Conservation (phyloP, 352 stramenopile genomes). For the Phytopythium chamaehyphon region DNA sequence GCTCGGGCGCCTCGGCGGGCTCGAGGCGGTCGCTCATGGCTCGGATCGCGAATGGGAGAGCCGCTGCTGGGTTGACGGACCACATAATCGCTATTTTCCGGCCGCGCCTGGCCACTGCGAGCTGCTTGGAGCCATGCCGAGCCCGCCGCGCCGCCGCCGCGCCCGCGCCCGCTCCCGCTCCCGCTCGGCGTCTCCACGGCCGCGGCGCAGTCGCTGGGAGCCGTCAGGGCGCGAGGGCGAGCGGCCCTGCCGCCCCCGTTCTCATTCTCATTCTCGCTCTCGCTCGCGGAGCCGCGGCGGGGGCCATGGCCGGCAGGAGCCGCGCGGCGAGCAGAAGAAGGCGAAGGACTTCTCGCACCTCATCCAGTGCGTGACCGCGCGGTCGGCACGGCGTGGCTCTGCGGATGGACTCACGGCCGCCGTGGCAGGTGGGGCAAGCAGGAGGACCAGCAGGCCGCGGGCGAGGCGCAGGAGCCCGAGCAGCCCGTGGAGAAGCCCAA, state of each 20-base stretch:
- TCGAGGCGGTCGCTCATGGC: no score
- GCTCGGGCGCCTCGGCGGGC: conserved; percentile 6
- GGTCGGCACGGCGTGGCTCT: not conserved
- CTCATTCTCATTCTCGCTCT: conserved; percentile 2
- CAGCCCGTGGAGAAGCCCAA: conserved; percentile 91
- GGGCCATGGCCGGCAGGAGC: conserved; percentile 13
- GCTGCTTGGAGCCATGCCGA: conserved; percentile 2
- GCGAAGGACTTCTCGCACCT: conserved; percentile 47
- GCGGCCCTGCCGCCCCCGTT: conserved; percentile 2
- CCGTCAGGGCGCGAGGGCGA: not conserved
- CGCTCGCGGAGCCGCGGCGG: conserved; percentile 19
- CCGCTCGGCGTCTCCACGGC: not conserved
- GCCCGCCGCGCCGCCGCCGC: conserved; percentile 1
- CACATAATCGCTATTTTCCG: no score
- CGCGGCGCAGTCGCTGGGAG: conserved; percentile 12
- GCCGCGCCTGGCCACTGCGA: no score
- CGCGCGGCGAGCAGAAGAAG: conserved; percentile 28
- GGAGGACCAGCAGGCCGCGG: conserved; percentile 52
- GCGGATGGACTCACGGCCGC: no score
- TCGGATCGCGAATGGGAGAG: no score
- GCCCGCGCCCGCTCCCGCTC: conserved; percentile 8
- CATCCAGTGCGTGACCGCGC: conserved; percentile 34
- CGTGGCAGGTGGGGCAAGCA: conserved; percentile 63
- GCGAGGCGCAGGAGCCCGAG: conserved; percentile 19
- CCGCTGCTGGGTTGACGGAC: no score